Evolutionary conservation across 1,139 yeast genomes (phyloP).

Genomic region (Geotrichum macrosporum): DNA sequence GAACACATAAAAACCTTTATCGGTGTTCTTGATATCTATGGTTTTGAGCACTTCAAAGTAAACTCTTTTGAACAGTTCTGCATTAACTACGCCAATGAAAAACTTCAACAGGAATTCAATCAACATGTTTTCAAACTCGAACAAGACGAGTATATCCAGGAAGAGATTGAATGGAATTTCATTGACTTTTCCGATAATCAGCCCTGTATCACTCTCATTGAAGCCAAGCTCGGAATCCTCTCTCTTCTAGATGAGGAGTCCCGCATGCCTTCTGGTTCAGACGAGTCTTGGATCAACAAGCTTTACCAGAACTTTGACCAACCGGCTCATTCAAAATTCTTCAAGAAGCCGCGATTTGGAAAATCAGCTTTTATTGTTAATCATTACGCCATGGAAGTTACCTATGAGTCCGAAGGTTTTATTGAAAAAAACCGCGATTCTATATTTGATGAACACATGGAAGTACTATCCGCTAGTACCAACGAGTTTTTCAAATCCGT

Average conservation of each 20-base stretch:
- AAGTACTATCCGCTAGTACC: slow-evolving; percentile 65
- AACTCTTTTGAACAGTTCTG: slow-evolving; percentile 97
- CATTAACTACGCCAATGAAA: slow-evolving; percentile 96
- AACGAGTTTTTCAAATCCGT: slow-evolving; percentile 64
- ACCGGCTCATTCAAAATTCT: slow-evolving; percentile 70
- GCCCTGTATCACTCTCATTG: slow-evolving; percentile 93
- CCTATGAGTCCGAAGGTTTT: slow-evolving; percentile 90
- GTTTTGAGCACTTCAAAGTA: slow-evolving; percentile 91
- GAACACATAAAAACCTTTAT: slow-evolving; percentile 65
- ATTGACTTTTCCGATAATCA: slow-evolving; percentile 96
- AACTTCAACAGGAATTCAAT: slow-evolving; percentile 93
- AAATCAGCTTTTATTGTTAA: slow-evolving; percentile 84
- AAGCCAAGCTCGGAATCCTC: slow-evolving; percentile 80
- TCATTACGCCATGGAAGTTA: slow-evolving; percentile 92
- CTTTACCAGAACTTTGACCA: slow-evolving; percentile 81
- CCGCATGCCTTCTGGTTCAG: slow-evolving; percentile 89
- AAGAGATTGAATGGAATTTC: slow-evolving; percentile 95
- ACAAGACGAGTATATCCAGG: slow-evolving; percentile 89
- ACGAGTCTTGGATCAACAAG: slow-evolving; percentile 87
- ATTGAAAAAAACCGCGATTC: slow-evolving; percentile 97
- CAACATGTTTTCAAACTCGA: slow-evolving; percentile 96
- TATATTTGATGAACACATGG: slow-evolving; percentile 92
- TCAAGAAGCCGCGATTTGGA: slow-evolving; percentile 93
- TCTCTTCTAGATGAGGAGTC: slow-evolving; percentile 93
- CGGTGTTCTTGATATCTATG: slow-evolving; percentile 96